Evolutionary conservation across 768 basidiomycete genomes (phyloP).

Genomic region (Rhizopogon vulgaris): DNA sequence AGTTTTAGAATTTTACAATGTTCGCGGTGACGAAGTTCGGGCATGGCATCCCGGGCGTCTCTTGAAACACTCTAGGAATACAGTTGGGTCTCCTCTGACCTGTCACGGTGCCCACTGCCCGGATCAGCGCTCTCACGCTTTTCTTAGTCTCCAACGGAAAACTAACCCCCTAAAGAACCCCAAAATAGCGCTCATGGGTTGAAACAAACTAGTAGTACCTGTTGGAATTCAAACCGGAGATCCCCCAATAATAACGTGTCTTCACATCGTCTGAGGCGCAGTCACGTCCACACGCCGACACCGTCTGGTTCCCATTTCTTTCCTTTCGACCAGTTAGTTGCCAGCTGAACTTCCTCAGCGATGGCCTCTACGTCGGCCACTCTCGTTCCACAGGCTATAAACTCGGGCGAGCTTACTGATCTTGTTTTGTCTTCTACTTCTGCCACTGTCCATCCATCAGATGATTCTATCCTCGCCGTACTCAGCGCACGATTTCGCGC

Average conservation of each 20-base stretch:
- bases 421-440: slow-evolving; percentile 32
- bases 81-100: neutral
- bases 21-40: neutral
- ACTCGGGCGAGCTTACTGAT: slow-evolving; percentile 44
- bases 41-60: neutral
- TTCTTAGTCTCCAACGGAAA: slow-evolving; percentile 3
- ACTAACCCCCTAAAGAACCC: neutral
- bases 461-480: slow-evolving; percentile 50
- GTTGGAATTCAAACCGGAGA: slow-evolving; percentile 3
- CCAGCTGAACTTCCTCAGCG: slow-evolving; percentile 10
- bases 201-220: neutral
- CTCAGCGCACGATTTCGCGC: slow-evolving; percentile 52
- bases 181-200: neutral
- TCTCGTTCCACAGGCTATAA: slow-evolving; percentile 30
- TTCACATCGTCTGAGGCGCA: slow-evolving; percentile 4
- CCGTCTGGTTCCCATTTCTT: slow-evolving; percentile 5
- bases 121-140: slow-evolving; percentile 9
- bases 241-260: slow-evolving; percentile 14
- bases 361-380: slow-evolving; percentile 36
- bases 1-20: neutral
- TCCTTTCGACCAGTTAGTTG: slow-evolving; percentile 9
- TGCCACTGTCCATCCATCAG: slow-evolving; percentile 43
- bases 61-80: too few relatives aligned
- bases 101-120: neutral
- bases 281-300: slow-evolving; percentile 4